These are phyloP conservation scores for Cenchrus fungigraminus DNA, from an alignment of 176 grass and related monocot species.

Conservation along the genomic window DNA sequence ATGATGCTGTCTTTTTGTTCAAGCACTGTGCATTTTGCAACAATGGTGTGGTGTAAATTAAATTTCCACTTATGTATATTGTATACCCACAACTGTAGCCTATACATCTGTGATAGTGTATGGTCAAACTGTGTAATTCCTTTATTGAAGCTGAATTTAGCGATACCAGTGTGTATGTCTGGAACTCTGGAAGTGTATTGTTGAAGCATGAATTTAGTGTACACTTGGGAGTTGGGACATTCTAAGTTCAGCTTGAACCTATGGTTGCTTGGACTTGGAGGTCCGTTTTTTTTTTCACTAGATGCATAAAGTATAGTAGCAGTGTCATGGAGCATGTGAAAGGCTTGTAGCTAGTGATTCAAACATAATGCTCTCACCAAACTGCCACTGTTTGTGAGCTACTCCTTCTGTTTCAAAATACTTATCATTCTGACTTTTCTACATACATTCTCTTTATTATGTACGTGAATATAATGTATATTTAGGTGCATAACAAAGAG, in stretches of 20 bases:
- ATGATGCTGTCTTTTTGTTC: neutral
- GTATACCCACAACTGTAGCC: neutral
- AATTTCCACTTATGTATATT: constrained; percentile 3
- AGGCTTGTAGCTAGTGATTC: neutral
- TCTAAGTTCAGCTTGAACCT: neutral
- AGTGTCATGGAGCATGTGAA: neutral
- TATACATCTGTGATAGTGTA: neutral
- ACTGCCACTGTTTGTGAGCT: constrained; percentile 38
- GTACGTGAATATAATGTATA: too few relatives aligned
- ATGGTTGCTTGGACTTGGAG: neutral
- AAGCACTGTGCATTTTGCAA: neutral
- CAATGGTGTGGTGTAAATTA: neutral
- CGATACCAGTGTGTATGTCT: neutral
- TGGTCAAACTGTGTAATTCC: neutral
- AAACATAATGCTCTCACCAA: neutral
- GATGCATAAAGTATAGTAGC: neutral
- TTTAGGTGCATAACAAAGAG: too few relatives aligned
- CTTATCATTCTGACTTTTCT: too few relatives aligned
- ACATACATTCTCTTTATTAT: too few relatives aligned
- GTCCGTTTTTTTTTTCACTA: neutral
- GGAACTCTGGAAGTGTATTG: neutral
- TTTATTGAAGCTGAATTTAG: neutral
- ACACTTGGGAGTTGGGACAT: neutral
- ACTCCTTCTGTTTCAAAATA: too few relatives aligned
- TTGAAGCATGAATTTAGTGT: neutral